phyloP scores from a whole-genome alignment of 495 filamentous ascomycete species.

The Viridothelium virens region DNA sequence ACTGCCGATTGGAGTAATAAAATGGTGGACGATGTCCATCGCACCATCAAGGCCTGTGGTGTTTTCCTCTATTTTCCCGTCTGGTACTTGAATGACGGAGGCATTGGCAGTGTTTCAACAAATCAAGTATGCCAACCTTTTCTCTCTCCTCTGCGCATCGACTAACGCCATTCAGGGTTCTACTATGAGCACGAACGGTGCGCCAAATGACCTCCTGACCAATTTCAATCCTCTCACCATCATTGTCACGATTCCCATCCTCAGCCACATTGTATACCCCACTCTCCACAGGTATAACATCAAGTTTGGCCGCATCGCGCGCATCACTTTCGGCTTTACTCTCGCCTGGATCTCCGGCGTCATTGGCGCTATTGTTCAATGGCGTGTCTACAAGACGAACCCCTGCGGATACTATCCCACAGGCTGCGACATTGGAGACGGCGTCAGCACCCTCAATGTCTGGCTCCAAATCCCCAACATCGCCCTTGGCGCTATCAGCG shows the following conservation, averaged over 20 bases:
- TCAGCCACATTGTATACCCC: constrained; percentile 63
- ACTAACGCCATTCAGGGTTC: constrained; percentile 37
- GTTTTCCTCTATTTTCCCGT: constrained; percentile 53
- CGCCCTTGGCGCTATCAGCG: constrained; percentile 21
- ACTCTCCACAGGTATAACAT: constrained; percentile 53
- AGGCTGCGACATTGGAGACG: constrained; percentile 23
- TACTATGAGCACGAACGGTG: constrained; percentile 57
- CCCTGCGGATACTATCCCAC: constrained; percentile 37
- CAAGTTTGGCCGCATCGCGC: constrained; percentile 62
- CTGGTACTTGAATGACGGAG: constrained; percentile 46
- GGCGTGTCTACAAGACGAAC: constrained; percentile 58
- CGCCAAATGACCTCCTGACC: constrained; percentile 47
- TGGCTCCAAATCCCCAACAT: constrained; percentile 27
- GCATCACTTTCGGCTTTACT: constrained; percentile 65
- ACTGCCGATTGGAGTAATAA: constrained; percentile 22
- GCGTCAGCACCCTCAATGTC: constrained; percentile 16
- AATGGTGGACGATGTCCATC: constrained; percentile 30
- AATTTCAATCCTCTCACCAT: constrained; percentile 59
- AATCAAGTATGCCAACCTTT: constrained; percentile 30
- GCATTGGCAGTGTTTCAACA: constrained; percentile 39
- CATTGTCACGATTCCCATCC: constrained; percentile 62
- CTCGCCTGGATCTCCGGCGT: constrained; percentile 56
- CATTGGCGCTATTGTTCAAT: constrained; percentile 61
- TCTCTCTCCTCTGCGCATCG: no score
- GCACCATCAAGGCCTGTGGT: constrained; percentile 39